These are phyloP conservation scores for Aspergillus sp. DNA, from an alignment of 2,329 filamentous ascomycete species.

Conservation along the genomic window DNA sequence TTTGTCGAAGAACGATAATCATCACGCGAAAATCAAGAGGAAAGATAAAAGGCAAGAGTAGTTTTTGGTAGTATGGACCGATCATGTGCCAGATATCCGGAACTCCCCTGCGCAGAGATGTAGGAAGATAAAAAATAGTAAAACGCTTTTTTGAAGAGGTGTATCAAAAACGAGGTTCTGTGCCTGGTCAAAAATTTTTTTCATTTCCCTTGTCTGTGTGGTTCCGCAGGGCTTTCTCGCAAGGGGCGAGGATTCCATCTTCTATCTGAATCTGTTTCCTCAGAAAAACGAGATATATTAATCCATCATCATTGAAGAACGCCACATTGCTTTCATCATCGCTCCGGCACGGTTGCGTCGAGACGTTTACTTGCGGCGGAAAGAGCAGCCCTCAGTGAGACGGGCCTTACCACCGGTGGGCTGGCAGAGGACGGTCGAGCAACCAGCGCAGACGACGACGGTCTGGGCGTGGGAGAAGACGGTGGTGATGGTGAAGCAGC, in stretches of 20 bases:
- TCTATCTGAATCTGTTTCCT: slow-evolving; percentile 46
- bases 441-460: slow-evolving; percentile 99
- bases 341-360: slow-evolving; percentile 25
- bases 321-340: slow-evolving; percentile 41
- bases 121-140: neutral
- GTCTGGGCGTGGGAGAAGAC: slow-evolving; percentile 99
- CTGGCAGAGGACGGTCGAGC: slow-evolving; percentile 99
- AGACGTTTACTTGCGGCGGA: slow-evolving; percentile 91
- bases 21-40: slow-evolving; percentile 39
- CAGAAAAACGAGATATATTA: slow-evolving; percentile 30
- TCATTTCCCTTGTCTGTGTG: slow-evolving; percentile 60
- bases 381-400: slow-evolving; percentile 99
- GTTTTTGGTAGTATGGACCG: slow-evolving; percentile 41
- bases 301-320: slow-evolving; percentile 33
- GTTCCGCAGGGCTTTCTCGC: slow-evolving; percentile 53
- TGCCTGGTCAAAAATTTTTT: slow-evolving; percentile 50
- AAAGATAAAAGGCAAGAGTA: slow-evolving; percentile 19
- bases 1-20: slow-evolving; percentile 20
- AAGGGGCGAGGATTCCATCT: slow-evolving; percentile 50
- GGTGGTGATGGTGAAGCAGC: slow-evolving; percentile 99
- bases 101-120: slow-evolving; percentile 58
- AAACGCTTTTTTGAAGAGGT: slow-evolving; percentile 50
- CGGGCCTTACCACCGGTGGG: slow-evolving; percentile 98
- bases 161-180: slow-evolving; percentile 18
- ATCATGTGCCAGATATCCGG: slow-evolving; percentile 77